Base-by-base conservation (phyloP, 176 grass and related monocot species). In the Eleusine indica region DNA sequence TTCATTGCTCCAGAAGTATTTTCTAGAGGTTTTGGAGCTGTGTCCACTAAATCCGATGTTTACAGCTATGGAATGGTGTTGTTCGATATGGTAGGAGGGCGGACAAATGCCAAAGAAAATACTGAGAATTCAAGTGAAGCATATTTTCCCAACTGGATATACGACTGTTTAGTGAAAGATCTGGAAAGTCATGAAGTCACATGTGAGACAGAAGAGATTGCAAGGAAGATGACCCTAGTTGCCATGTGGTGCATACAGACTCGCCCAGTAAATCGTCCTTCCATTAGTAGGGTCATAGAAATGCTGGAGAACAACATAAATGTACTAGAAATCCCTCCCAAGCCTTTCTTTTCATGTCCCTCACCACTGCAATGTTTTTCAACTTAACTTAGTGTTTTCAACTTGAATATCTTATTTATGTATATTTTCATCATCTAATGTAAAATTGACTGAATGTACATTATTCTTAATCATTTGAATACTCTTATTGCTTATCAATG, bases 41-140 rank as follows among this genome's bases (percentile, higher is more conserved):
- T 86, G 32, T 90, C 93, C 0, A 84, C 84, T 5, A 94, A 92
- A 44, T 92, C 87, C 9, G 92, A 94, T 39, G 89, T 91, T 6
- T 94, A 94, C 32, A 92, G 92, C 58, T 94, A 91, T 77, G 92
- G 90, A 47, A 94, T 90, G 87, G 58, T 94, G 87, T 14, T 91
- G 0, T 16, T 94, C 57, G 86, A 91, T n/a, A 91, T 94, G 79
- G 83, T 81, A 19, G 85, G 82, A 43, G 87, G 87, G 9, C 61
- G 82, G 56, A 85, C n/a, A 6, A 88, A 81, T 37, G 14, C 14
- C 21, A 80, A 85, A 35, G 56, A 29, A 22, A 30, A 7, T 47
- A 71, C 14, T 2, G 46, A 71, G 4, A 77, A 70, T 25, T 80
- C 87, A 4, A 86, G 65, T 30, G 64, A 81, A 68, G 41, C 2